Percentiles rank a stretch among this genome's conserved stretches.
Evolutionary conservation across 495 filamentous ascomycete genomes (phyloP).

Genomic region (Penicillium odoratum): DNA sequence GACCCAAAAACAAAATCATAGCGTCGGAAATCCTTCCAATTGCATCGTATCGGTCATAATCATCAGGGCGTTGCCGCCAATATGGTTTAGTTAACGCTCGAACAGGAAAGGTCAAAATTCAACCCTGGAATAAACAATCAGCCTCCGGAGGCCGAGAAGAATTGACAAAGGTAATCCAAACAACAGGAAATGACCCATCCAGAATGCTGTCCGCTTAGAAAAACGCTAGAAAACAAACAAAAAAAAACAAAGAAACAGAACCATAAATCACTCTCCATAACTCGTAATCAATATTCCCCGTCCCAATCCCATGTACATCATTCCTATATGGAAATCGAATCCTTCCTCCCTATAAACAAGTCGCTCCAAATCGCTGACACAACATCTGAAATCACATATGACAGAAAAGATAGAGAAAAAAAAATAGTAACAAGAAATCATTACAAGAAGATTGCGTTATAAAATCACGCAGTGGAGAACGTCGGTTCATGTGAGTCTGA

Average conservation of each 20-base stretch:
- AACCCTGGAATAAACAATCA: constrained; percentile 1
- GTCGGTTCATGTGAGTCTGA: neutral
- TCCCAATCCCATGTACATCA: constrained; percentile 9
- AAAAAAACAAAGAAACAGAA: neutral
- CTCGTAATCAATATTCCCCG: constrained; percentile 5
- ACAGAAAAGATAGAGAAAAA: constrained; percentile 13
- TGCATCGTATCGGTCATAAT: constrained; percentile 22
- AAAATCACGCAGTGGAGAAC: neutral
- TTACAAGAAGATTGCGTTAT: constrained; percentile 4
- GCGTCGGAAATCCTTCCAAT: constrained; percentile 6
- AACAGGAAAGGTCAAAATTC: constrained; percentile 7
- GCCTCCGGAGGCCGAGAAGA: neutral
- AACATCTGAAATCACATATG: constrained; percentile 12
- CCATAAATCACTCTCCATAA: neutral
- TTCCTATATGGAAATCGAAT: constrained; percentile 5
- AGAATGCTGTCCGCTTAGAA: neutral
- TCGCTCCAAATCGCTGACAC: constrained; percentile 13
- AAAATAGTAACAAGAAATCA: constrained; percentile 4
- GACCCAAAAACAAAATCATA: constrained; percentile 3
- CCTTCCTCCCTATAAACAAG: constrained; percentile 6
- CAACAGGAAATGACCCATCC: constrained; percentile 1
- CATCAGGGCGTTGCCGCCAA: constrained; percentile 24
- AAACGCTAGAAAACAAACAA: constrained; percentile 7
- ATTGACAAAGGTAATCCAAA: constrained; percentile 7
- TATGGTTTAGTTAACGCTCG: constrained; percentile 15